Percentiles rank a stretch among this genome's conserved stretches.
phyloP scores from a whole-genome alignment of 2,329 filamentous ascomycete genomes.

The Aspergillus alliaceus region DNA sequence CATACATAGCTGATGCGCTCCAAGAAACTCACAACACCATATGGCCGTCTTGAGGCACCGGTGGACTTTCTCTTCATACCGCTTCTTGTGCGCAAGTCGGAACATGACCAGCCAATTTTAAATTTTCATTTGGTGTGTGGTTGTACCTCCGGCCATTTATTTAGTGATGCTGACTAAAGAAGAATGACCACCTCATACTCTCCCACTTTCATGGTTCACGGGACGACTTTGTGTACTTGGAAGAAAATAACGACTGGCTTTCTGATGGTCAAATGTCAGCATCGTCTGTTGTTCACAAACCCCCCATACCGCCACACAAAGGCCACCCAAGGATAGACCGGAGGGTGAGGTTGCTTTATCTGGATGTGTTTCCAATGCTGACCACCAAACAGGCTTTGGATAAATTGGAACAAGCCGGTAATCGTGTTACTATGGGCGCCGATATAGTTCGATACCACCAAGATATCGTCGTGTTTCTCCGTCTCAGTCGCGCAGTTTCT shows the following conservation, averaged over 20 bases:
- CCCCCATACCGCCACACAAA: slow-evolving; percentile 18
- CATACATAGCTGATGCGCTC: slow-evolving; percentile 71
- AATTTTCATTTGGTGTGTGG: slow-evolving; percentile 43
- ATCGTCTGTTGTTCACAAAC: slow-evolving; percentile 38
- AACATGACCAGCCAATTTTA: slow-evolving; percentile 31
- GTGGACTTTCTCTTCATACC: slow-evolving; percentile 79
- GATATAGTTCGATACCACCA: slow-evolving; percentile 82
- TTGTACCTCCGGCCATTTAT: neutral
- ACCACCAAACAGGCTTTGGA: slow-evolving; percentile 46
- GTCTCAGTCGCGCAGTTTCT: slow-evolving; percentile 80
- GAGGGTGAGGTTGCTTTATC: slow-evolving; percentile 18
- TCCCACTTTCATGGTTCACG: slow-evolving; percentile 77
- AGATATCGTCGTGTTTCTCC: slow-evolving; percentile 83
- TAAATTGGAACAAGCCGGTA: slow-evolving; percentile 58
- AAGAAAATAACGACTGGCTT: slow-evolving; percentile 54
- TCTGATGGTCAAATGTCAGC: slow-evolving; percentile 36
- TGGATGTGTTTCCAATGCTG: neutral
- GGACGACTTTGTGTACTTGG: slow-evolving; percentile 73
- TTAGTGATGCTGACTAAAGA: neutral
- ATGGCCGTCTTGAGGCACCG: slow-evolving; percentile 70
- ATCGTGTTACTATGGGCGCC: slow-evolving; percentile 64
- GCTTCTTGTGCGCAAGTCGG: slow-evolving; percentile 53
- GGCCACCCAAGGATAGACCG: slow-evolving; percentile 20
- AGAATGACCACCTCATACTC: slow-evolving; percentile 82
- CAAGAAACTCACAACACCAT: slow-evolving; percentile 73